A percentile compares a stretch with the other conserved stretches of the same genome.
Evolutionary conservation across 73 alveolate genomes (phyloP).

Genomic region (Tetrahymena malaccensis): DNA sequence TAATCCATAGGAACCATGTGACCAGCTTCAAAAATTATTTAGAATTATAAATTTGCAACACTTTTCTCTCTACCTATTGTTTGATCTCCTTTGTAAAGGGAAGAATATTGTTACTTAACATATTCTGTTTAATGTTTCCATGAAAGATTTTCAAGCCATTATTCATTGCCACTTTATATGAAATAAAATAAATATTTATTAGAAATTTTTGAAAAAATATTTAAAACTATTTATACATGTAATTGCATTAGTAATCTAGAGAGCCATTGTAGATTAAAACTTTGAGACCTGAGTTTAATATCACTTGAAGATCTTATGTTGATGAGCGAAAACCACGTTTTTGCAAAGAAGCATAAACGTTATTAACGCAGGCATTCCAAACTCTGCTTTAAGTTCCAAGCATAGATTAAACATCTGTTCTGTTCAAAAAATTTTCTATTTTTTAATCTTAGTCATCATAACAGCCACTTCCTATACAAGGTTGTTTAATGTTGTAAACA

Average conservation of each 20-base stretch:
- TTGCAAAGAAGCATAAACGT: neutral
- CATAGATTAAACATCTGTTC: neutral
- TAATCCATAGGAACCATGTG: neutral
- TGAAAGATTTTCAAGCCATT: neutral
- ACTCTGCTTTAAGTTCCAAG: neutral
- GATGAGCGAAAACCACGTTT: neutral
- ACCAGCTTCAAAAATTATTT: neutral
- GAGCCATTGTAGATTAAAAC: neutral
- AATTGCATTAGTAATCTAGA: neutral
- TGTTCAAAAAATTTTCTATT: neutral
- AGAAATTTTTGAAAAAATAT: too few species aligned
- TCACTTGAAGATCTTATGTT: neutral
- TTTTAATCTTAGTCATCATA: neutral
- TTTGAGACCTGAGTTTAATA: neutral
- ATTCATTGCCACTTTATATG: neutral
- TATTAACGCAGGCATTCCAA: neutral
- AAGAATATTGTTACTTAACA: neutral
- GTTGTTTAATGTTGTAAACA: neutral
- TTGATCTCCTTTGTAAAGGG: neutral
- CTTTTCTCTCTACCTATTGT: neutral
- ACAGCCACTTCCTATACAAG: neutral
- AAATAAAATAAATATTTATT: neutral
- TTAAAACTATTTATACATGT: neutral
- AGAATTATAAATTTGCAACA: neutral
- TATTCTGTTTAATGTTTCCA: neutral